phyloP scores from a whole-genome alignment of 805 yeast genomes.

The Suhomyces sp. region DNA sequence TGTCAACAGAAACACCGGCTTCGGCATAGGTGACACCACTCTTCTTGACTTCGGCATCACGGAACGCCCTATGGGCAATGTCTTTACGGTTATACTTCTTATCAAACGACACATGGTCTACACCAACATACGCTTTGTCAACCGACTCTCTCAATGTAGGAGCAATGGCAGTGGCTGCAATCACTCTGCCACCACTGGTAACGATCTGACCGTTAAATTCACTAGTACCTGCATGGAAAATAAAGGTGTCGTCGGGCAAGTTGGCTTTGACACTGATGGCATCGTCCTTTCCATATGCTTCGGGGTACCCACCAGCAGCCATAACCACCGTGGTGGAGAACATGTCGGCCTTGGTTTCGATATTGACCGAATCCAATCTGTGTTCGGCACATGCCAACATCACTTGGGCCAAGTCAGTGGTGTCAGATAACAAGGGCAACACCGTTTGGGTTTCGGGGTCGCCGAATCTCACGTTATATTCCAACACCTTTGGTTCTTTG shows the following conservation, averaged over 20 bases:
- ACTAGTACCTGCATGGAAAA: constrained; percentile 97
- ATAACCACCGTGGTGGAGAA: constrained; percentile 90
- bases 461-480: constrained; percentile 97
- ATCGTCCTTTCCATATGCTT: constrained; percentile 80
- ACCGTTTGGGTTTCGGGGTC: constrained; percentile 99
- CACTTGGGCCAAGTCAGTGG: constrained; percentile 90
- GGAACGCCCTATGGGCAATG: constrained; percentile 95
- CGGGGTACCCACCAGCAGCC: constrained; percentile 98
- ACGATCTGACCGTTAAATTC: constrained; percentile 55
- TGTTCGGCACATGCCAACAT: constrained; percentile 93
- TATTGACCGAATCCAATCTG: constrained; percentile 78
- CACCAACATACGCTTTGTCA: constrained; percentile 81
- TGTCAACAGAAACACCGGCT: constrained; percentile 97
- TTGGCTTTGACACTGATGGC: constrained; percentile 56
- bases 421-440: constrained; percentile 74
- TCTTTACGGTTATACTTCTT: constrained; percentile 85
- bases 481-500: constrained; percentile 88
- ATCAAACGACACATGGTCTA: constrained; percentile 65
- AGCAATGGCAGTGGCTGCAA: constrained; percentile 89
- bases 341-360: constrained; percentile 51
- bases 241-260: constrained; percentile 57
- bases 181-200: constrained; percentile 95
- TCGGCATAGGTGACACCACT: constrained; percentile 78
- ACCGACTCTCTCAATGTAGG: constrained; percentile 75
- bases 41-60: constrained; percentile 38